phyloP scores from a whole-genome alignment of 495 filamentous ascomycete species.

The Pyrenopolyporus hunteri region DNA sequence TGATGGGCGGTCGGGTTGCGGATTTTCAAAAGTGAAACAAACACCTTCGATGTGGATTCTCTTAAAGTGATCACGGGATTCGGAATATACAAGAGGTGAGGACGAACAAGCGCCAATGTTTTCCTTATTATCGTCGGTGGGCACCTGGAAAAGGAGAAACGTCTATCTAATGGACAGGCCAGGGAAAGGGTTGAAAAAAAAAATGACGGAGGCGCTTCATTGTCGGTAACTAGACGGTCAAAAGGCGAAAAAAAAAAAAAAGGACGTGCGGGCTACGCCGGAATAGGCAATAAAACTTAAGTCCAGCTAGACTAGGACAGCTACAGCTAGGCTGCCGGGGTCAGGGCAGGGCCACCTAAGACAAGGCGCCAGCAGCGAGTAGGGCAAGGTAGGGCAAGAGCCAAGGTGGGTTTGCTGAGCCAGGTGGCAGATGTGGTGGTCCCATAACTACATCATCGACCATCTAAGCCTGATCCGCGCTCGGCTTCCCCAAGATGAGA shows the following conservation, averaged over 20 bases:
- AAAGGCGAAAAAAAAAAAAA: slow-evolving; percentile 11
- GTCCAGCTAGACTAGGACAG: slow-evolving; percentile 34
- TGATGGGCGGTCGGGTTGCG: slow-evolving; percentile 22
- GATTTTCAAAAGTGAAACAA: slow-evolving; percentile 35
- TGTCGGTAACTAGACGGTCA: slow-evolving; percentile 16
- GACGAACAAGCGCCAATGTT: slow-evolving; percentile 18
- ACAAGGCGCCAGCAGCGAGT: slow-evolving; percentile 21
- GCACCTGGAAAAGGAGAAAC: slow-evolving; percentile 18
- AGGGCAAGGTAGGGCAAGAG: slow-evolving; percentile 18
- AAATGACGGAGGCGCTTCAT: slow-evolving; percentile 9
- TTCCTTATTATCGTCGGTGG: slow-evolving; percentile 18
- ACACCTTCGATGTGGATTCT: slow-evolving; percentile 30
- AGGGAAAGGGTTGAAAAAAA: slow-evolving; percentile 21
- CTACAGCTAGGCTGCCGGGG: slow-evolving; percentile 37
- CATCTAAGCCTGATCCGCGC: slow-evolving; percentile 37
- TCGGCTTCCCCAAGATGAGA: slow-evolving; percentile 41
- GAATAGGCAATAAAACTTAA: slow-evolving; percentile 19
- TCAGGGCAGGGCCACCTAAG: slow-evolving; percentile 27
- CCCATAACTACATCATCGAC: slow-evolving; percentile 43
- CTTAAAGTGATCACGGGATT: slow-evolving; percentile 15
- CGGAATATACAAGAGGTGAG: slow-evolving; percentile 1
- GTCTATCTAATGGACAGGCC: slow-evolving; percentile 7
- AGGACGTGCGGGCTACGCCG: slow-evolving; percentile 10
- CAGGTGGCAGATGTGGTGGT: slow-evolving; percentile 40
- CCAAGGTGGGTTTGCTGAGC: slow-evolving; percentile 30